Conservation (phyloP, 495 filamentous ascomycete genomes). For the Rhypophila decipiens region DNA sequence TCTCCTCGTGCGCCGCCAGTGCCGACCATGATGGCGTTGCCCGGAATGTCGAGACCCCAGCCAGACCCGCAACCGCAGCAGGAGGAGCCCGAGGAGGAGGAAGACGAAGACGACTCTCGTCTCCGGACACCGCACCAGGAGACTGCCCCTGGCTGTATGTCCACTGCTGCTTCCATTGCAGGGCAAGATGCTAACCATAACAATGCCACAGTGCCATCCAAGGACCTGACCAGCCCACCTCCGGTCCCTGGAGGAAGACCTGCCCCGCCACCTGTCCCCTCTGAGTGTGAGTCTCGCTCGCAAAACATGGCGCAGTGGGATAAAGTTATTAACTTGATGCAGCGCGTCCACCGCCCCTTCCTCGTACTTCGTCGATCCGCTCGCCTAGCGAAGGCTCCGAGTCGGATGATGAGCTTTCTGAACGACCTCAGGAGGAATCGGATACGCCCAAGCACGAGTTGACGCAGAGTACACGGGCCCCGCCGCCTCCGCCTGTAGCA, state of each 20-base stretch:
- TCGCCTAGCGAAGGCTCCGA: conserved; percentile 76
- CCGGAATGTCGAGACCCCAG: conserved; percentile 54
- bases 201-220: conserved; percentile 31
- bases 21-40: conserved; percentile 64
- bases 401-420: conserved; percentile 91
- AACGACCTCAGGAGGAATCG: conserved; percentile 38
- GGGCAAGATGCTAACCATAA: conserved; percentile 21
- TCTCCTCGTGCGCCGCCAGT: conserved; percentile 59
- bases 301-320: conserved; percentile 8
- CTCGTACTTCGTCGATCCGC: conserved; percentile 40
- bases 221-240: conserved; percentile 38
- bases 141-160: conserved; percentile 43
- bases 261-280: conserved; percentile 61
- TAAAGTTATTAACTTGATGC: conserved; percentile 28
- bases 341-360: conserved; percentile 55
- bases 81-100: conserved; percentile 23
- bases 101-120: conserved; percentile 33
- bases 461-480: conserved; percentile 28
- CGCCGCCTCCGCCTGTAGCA: conserved; percentile 43
- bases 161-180: conserved; percentile 11
- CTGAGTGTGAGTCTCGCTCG: conserved; percentile 52
- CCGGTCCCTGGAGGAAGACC: conserved; percentile 59
- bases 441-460: conserved; percentile 36
- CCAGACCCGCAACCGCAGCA: conserved; percentile 21
- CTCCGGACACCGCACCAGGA: conserved; percentile 31